Conservation (phyloP, 441 rosid species). For the Kokia cookei region DNA sequence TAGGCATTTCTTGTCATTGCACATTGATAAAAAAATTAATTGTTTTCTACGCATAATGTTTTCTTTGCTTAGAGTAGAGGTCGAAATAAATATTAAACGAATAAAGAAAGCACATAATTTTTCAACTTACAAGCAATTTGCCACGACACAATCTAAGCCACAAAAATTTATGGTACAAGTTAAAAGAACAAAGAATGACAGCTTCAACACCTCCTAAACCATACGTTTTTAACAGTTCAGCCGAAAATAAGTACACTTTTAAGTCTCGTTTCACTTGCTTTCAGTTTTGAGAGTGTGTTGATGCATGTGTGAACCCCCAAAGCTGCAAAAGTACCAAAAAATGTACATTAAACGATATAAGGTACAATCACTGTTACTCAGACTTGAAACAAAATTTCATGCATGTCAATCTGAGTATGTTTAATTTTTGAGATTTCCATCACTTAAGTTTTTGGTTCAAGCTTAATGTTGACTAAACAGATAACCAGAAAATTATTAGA, state of each 20-base stretch:
- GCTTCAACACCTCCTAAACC: neutral
- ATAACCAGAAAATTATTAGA: too few species aligned
- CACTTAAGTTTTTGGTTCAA: too few species aligned
- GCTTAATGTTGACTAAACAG: too few species aligned
- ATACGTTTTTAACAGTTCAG: neutral
- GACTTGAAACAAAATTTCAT: neutral
- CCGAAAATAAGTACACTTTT: neutral
- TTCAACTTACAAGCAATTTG: neutral
- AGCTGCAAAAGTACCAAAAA: constrained; percentile 39
- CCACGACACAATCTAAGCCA: neutral
- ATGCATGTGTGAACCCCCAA: constrained; percentile 67
- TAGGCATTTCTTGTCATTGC: too few species aligned
- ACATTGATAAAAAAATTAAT: neutral
- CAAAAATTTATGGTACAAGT: neutral
- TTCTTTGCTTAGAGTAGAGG: too few species aligned
- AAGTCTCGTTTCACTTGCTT: constrained; percentile 14
- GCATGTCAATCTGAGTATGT: too few species aligned
- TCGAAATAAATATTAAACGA: neutral
- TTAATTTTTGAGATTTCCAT: too few species aligned
- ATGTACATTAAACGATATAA: neutral
- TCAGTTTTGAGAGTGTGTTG: constrained; percentile 22
- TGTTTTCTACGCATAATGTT: neutral
- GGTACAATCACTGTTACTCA: neutral
- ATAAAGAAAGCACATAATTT: neutral
- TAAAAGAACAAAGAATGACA: constrained; percentile 26